Evolutionary conservation across 2,329 filamentous ascomycete genomes (phyloP).

Genomic region (Pseudocercospora macadamiae): DNA sequence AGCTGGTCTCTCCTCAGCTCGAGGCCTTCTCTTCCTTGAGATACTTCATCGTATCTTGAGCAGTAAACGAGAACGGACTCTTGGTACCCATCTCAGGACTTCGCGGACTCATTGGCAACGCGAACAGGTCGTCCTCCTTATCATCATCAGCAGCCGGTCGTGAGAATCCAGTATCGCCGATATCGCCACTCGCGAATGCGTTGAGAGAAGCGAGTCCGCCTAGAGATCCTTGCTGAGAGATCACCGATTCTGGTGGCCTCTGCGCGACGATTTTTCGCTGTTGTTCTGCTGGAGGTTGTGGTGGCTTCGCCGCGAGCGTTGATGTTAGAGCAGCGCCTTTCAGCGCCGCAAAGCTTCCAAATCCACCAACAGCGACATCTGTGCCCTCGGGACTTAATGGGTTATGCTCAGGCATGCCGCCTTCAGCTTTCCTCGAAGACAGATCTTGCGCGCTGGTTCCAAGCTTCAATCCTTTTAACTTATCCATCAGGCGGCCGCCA

Average conservation of each 20-base stretch:
- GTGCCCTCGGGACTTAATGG: slow-evolving; percentile 65
- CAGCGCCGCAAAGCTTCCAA: slow-evolving; percentile 61
- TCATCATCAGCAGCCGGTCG: slow-evolving; percentile 49
- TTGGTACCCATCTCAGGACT: slow-evolving; percentile 78
- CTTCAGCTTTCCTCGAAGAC: slow-evolving; percentile 33
- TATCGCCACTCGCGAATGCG: slow-evolving; percentile 43
- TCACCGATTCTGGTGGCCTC: slow-evolving; percentile 39
- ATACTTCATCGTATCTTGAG: slow-evolving; percentile 43
- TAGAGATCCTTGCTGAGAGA: slow-evolving; percentile 44
- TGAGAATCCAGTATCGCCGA: slow-evolving; percentile 26
- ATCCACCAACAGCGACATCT: slow-evolving; percentile 65
- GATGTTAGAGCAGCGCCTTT: slow-evolving; percentile 47
- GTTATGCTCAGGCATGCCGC: slow-evolving; percentile 39
- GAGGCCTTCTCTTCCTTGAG: slow-evolving; percentile 19
- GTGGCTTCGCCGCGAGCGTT: slow-evolving; percentile 48
- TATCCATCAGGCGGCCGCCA: slow-evolving; percentile 74
- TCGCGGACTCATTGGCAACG: slow-evolving; percentile 80
- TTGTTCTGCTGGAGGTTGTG: slow-evolving; percentile 35
- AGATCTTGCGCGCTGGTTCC: slow-evolving; percentile 62
- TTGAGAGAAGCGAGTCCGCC: slow-evolving; percentile 48
- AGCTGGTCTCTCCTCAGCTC: background rate
- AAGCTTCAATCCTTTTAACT: slow-evolving; percentile 76
- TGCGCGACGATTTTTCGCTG: slow-evolving; percentile 30
- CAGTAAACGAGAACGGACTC: slow-evolving; percentile 72
- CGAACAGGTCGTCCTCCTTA: slow-evolving; percentile 81